Conservation (phyloP, 2,329 filamentous ascomycete species). For the Cryphonectria naterciae region DNA sequence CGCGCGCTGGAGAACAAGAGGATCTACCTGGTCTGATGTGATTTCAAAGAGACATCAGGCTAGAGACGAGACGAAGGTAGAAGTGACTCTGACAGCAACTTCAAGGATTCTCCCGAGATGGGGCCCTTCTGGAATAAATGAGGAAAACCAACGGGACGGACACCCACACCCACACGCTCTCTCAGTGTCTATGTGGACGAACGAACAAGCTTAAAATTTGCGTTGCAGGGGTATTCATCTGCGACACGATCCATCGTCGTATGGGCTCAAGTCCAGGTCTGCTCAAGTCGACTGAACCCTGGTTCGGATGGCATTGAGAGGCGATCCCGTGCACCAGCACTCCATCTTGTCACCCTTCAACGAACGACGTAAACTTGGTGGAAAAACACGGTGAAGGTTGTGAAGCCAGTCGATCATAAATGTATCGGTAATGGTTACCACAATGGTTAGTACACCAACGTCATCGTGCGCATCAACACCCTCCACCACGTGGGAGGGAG, state of each 20-base stretch:
- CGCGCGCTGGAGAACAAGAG: not conserved
- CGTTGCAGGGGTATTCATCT: conserved; percentile 18
- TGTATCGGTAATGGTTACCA: not conserved
- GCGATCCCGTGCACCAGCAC: conserved; percentile 1
- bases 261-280: not conserved
- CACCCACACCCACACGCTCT: not conserved
- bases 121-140: conserved; percentile 2
- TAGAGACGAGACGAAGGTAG: no score
- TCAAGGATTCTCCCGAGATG: not conserved
- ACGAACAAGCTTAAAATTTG: conserved; percentile 21
- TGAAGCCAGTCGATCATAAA: not conserved
- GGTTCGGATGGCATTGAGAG: conserved; percentile 16
- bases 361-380: not conserved
- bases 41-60: not conserved
- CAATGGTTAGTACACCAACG: not conserved
- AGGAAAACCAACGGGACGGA: not conserved
- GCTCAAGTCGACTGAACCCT: conserved; percentile 6
- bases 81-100: not conserved
- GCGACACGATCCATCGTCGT: conserved; percentile 13
- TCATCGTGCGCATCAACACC: conserved; percentile 3
- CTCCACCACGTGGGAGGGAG: not conserved
- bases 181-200: not conserved
- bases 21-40: not conserved
- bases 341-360: not conserved
- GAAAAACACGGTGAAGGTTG: not conserved